Evolutionary conservation across 2,329 filamentous ascomycete species (phyloP).

Genomic region (Drechslerella coelobrocha): DNA sequence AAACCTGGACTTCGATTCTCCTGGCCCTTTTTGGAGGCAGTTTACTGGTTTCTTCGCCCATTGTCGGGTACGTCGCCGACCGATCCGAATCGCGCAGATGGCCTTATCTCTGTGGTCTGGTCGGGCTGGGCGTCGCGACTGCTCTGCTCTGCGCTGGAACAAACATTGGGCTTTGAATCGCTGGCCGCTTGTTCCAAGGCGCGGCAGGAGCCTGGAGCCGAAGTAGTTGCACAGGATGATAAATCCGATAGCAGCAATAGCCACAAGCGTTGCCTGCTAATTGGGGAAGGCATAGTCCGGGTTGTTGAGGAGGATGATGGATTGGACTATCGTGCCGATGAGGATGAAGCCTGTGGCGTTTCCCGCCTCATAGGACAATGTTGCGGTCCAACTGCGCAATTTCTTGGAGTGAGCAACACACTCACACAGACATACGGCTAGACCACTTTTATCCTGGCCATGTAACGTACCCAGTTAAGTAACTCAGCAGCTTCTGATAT

Average conservation of each 20-base stretch:
- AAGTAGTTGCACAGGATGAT: slow-evolving; percentile 60
- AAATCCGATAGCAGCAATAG: slow-evolving; percentile 61
- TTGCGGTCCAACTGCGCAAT: slow-evolving; percentile 61
- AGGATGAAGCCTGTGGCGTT: slow-evolving; percentile 62
- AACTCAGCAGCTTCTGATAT: neutral
- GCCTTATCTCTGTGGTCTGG: neutral
- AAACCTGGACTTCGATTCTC: neutral
- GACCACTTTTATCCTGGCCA: neutral
- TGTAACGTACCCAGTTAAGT: neutral
- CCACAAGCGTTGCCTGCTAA: slow-evolving; percentile 63
- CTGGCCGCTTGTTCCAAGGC: slow-evolving; percentile 49
- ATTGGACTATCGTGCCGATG: slow-evolving; percentile 62
- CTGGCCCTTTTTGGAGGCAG: neutral
- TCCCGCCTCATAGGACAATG: slow-evolving; percentile 63
- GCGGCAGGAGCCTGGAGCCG: slow-evolving; percentile 56
- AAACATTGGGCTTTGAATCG: neutral
- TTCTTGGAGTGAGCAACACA: neutral
- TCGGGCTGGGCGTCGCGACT: neutral
- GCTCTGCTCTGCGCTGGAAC: neutral
- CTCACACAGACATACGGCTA: neutral
- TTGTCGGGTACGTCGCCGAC: neutral
- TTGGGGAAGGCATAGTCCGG: slow-evolving; percentile 59
- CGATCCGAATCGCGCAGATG: neutral
- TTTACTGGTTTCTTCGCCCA: neutral
- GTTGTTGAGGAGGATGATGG: slow-evolving; percentile 59